Base-by-base conservation (phyloP, 345 rosid species). In the Zanthoxylum bungeanum region DNA sequence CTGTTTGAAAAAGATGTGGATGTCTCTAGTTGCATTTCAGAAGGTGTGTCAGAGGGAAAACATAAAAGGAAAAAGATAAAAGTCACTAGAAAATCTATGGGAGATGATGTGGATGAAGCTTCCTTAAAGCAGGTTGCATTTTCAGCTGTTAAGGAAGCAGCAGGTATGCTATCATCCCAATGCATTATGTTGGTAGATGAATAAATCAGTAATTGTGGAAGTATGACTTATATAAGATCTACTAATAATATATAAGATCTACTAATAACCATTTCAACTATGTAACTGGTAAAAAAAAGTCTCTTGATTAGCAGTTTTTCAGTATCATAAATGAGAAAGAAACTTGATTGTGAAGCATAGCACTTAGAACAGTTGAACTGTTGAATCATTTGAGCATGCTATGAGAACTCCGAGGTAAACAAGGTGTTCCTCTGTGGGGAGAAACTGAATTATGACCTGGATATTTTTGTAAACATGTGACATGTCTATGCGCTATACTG, bases 1-100 rank as follows among this genome's bases (percentile, higher is more conserved):
- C 47, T 90, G 71, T 77, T 94, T 83, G 98, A 90, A 65, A 90
- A 81, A 67, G 76, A 78, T 67, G 39, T 85, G 60, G 72, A 82
- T 68, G 73, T 50, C 50, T 59, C 76, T 46, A 34, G 33, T 53
- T 36, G 71, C 64, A 72, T 22, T 53, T 64, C 81, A 40, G 80
- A 77, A 67, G 63, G 62, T 47, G 10, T 56, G 49, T 7, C 34
- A 28, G 69, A 73, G 69, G 53, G 68, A 53, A 62, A 72, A 22
- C 72, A 75, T 39, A 52, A 56, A 60, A 47, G 33, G 39, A 82
- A 81, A 75, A 87, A 77, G 81, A 87, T 65, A 72, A 71, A 73
- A 75, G 47, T 69, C 27, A 47, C 75, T 30, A 79, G 60, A 71
- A 78, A 71, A 51, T 44, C 75, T 56, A 27, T 49, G 31, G 68